Evolutionary conservation across 805 yeast species (phyloP).

Genomic region (Ogataea methanolica): DNA sequence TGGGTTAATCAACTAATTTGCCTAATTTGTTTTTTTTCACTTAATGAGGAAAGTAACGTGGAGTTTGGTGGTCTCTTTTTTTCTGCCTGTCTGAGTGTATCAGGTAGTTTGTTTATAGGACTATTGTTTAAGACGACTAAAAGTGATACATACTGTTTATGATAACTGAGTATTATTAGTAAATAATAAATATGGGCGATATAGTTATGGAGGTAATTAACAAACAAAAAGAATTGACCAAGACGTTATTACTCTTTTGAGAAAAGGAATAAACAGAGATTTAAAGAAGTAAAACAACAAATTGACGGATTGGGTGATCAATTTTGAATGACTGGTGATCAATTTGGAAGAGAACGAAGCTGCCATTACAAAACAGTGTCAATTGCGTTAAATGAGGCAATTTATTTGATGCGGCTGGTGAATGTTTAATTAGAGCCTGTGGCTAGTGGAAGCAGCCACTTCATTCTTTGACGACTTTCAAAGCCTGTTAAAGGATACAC

Average conservation of each 20-base stretch:
- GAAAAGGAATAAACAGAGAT: background rate
- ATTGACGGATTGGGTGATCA: constrained; percentile 1
- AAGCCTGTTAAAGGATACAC: no score
- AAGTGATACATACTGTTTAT: no score
- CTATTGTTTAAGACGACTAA: no score
- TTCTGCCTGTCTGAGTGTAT: background rate
- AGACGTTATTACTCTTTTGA: constrained; percentile 4
- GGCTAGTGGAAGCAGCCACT: no score
- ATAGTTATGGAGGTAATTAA: background rate
- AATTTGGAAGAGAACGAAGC: no score
- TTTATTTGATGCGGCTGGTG: no score
- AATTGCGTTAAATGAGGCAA: no score
- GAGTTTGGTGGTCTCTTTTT: background rate
- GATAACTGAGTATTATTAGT: no score
- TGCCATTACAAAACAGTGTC: no score
- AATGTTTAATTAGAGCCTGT: no score
- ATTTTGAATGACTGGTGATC: background rate
- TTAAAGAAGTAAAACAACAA: background rate
- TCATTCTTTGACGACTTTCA: no score
- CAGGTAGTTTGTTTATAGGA: no score
- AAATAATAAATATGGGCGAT: background rate
- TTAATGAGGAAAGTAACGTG: constrained; percentile 6
- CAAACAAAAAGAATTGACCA: background rate
- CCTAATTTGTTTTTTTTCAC: constrained; percentile 14
- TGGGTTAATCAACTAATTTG: constrained; percentile 25